These are phyloP conservation scores for Pichia membranifaciens DNA, from an alignment of 805 yeast genomes.

Conservation along the genomic window DNA sequence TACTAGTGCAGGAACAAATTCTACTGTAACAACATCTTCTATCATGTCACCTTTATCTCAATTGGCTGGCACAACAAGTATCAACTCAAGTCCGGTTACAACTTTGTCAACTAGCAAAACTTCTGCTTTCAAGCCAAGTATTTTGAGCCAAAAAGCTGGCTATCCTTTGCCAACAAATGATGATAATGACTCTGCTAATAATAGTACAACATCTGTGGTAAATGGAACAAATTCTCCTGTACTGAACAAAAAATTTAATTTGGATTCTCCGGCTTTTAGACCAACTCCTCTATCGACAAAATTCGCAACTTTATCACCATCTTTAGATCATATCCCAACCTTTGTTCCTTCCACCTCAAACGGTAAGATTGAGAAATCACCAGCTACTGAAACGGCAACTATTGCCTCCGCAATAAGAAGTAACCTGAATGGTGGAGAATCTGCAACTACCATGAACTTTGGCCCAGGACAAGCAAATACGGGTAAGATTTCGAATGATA, in stretches of 20 bases:
- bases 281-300: constrained; percentile 35
- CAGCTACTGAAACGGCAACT: background rate
- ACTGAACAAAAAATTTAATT: constrained; percentile 41
- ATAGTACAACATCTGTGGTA: background rate
- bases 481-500: background rate
- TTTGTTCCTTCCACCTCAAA: constrained; percentile 38
- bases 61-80: background rate
- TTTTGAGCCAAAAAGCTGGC: constrained; percentile 4
- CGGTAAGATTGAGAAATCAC: constrained; percentile 7
- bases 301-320: constrained; percentile 44
- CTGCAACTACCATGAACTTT: background rate
- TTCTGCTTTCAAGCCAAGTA: constrained; percentile 7
- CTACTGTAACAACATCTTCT: constrained; percentile 1
- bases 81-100: constrained; percentile 3
- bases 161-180: background rate
- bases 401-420: constrained; percentile 4
- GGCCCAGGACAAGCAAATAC: background rate
- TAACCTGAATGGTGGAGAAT: background rate
- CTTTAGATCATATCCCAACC: constrained; percentile 40
- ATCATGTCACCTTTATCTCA: constrained; percentile 13
- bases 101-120: constrained; percentile 8
- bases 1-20: background rate
- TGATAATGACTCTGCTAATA: background rate
- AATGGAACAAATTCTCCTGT: constrained; percentile 8
- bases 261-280: constrained; percentile 49